Base-by-base conservation (phyloP, 306 rosid genomes). In the Castanea crenata region DNA sequence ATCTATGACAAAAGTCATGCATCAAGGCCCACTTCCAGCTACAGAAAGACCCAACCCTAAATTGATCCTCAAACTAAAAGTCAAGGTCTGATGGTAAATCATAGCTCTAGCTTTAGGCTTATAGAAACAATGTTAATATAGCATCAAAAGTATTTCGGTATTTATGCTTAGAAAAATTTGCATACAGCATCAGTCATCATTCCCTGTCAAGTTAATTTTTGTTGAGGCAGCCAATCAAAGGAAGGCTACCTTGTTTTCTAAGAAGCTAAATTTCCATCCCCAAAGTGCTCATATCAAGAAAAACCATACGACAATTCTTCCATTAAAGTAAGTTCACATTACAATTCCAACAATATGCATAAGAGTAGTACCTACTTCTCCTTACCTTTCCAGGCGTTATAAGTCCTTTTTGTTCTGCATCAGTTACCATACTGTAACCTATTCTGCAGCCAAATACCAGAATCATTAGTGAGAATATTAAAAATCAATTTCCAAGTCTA, bases 371-470 rank as follows among this genome's bases (percentile, higher is more conserved):
- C 74, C 55, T 65, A 67, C 55, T 25, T 52, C 76, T 14, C 21
- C 71, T 55, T 89, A 95, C 99, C 99, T 93, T 89, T 74, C 99
- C 98, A 78, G 99, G 98, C 2, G 91, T 86, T 72, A 95, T 95
- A 74, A 69, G 86, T 79, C 99, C 99, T 85, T 76, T 88, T 86
- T 91, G 84, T 86, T 95, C 99, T 58, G 99, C 99, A 87, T 95
- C 98, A 70, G 78, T 21, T 78, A 95, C 90, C 99, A 95, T 95
- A 81, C 97, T 93, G 83, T 83, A 74, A 38, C 99, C 99, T 70
- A 95, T 95, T 88, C 99, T 94, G 99, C 78, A 84, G 83, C 82
- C 57, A 81, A 77, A 78, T 74, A 77, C 23, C 29, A 57, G 38
- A 84, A 78, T 46, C 46, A 27, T 58, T 54, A 41, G 56, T 65